phyloP scores from a whole-genome alignment of 2,329 filamentous ascomycete species.

The Monosporascus ibericus region DNA sequence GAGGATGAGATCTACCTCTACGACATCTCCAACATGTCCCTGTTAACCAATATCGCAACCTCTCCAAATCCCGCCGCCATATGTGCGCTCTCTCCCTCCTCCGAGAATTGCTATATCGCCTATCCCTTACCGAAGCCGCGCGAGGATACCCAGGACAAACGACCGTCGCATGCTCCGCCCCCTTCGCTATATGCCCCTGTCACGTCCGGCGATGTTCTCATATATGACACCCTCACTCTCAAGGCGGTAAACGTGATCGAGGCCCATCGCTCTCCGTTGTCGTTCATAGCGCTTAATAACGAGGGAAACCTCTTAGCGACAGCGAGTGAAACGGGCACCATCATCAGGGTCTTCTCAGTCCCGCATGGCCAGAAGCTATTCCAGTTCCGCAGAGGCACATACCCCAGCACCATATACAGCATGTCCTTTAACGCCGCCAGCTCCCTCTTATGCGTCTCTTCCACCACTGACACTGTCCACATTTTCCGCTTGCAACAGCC shows the following conservation, averaged over 20 bases:
- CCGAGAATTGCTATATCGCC: conserved; percentile 91
- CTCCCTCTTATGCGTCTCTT: conserved; percentile 89
- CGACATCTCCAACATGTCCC: conserved; percentile 97
- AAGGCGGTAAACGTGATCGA: conserved; percentile 95
- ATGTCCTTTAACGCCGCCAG: conserved; percentile 98
- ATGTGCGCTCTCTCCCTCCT: conserved; percentile 87
- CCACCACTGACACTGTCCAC: conserved; percentile 92
- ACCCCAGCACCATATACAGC: conserved; percentile 92
- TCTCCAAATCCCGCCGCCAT: conserved; percentile 90
- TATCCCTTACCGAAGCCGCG: conserved; percentile 78
- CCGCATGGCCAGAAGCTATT: conserved; percentile 89
- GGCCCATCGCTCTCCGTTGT: conserved; percentile 86
- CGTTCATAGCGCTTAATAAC: conserved; percentile 84
- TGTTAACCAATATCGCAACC: conserved; percentile 86
- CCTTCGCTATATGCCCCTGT: conserved; percentile 71
- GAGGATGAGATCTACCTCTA: conserved; percentile 98
- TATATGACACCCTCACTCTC: conserved; percentile 83
- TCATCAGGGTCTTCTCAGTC: conserved; percentile 91
- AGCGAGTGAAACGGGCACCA: conserved; percentile 94
- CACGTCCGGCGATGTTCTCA: conserved; percentile 84
- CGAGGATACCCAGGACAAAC: conserved; percentile 49
- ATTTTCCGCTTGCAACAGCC: conserved; percentile 73
- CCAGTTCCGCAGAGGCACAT: conserved; percentile 92
- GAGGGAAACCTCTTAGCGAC: conserved; percentile 90
- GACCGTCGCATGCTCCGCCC: conserved; percentile 80